phyloP scores from a whole-genome alignment of 2,329 filamentous ascomycete genomes.

The Saccharata proteae region DNA sequence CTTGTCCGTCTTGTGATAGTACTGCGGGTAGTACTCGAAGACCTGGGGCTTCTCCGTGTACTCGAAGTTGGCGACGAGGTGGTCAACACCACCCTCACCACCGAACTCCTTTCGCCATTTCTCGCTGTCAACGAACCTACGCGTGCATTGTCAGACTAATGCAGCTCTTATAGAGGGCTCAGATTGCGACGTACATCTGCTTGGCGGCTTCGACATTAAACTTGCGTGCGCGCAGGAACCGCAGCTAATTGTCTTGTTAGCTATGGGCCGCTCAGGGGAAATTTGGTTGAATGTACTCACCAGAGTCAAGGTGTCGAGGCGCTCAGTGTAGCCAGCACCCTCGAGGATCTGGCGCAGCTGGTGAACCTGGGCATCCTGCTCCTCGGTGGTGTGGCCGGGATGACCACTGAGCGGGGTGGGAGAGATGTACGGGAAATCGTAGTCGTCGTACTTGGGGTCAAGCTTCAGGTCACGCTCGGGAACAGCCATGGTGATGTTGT shows the following conservation, averaged over 20 bases:
- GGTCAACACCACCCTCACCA: constrained; percentile 58
- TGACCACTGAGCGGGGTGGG: constrained; percentile 62
- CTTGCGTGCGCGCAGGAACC: constrained; percentile 88
- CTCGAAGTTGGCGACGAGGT: constrained; percentile 67
- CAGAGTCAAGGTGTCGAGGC: constrained; percentile 85
- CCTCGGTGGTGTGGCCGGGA: constrained; percentile 71
- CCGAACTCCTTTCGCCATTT: constrained; percentile 82
- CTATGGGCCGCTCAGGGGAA: too few relatives aligned
- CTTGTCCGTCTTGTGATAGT: constrained; percentile 96
- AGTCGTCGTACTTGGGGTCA: constrained; percentile 90
- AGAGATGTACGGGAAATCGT: constrained; percentile 77
- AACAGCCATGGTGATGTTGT: constrained; percentile 11
- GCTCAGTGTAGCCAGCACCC: constrained; percentile 65
- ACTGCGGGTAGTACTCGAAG: constrained; percentile 90
- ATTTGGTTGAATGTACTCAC: constrained; percentile 46
- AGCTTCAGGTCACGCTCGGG: constrained; percentile 42
- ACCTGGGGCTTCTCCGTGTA: constrained; percentile 78
- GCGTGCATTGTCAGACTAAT: constrained; percentile 15
- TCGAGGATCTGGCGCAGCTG: constrained; percentile 81
- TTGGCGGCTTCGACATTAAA: constrained; percentile 78
- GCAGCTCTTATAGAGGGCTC: not conserved
- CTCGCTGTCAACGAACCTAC: constrained; percentile 82
- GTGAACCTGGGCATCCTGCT: constrained; percentile 80
- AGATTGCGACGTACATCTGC: constrained; percentile 57
- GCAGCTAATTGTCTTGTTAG: constrained; percentile 43